These are phyloP conservation scores for Clonostachys chloroleuca DNA, from an alignment of 2,329 filamentous ascomycete species.

Conservation along the genomic window DNA sequence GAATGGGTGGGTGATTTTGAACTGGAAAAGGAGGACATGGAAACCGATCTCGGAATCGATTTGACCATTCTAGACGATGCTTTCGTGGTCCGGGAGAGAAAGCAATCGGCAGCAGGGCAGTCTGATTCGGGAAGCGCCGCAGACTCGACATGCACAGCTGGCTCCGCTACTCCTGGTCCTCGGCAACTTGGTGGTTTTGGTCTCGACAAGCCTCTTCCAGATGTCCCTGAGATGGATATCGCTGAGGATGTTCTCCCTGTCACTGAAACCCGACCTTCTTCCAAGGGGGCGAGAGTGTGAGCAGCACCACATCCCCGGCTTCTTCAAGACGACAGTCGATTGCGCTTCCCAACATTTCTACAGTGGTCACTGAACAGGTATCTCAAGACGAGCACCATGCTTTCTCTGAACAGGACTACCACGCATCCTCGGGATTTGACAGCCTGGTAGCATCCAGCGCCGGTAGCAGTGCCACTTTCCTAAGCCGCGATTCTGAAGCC, in stretches of 20 bases:
- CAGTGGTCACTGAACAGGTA: conserved; percentile 42
- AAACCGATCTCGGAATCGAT: conserved; percentile 50
- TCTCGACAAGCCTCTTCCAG: conserved; percentile 62
- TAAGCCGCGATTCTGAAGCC: conserved; percentile 75
- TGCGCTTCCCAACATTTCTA: conserved; percentile 54
- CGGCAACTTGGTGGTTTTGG: conserved; percentile 18
- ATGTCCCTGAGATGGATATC: conserved; percentile 53
- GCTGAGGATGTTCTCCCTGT: conserved; percentile 22
- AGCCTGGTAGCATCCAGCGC: conserved; percentile 72
- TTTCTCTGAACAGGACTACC: conserved; percentile 37
- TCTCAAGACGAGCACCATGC: conserved; percentile 35
- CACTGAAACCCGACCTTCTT: conserved; percentile 35
- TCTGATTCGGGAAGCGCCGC: conserved; percentile 31
- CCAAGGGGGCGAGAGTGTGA: conserved; percentile 33
- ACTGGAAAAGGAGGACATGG: conserved; percentile 61
- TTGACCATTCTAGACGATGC: conserved; percentile 42
- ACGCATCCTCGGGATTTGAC: conserved; percentile 52
- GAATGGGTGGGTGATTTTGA: conserved; percentile 91
- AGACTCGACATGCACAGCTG: conserved; percentile 29
- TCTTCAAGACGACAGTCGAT: conserved; percentile 42
- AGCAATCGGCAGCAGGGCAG: conserved; percentile 22
- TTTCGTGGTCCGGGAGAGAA: conserved; percentile 22
- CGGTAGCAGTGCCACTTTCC: conserved; percentile 73
- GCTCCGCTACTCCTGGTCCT: conserved; percentile 26
- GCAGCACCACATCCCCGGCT: conserved; percentile 38